Percentiles rank a stretch among this genome's conserved stretches.
These are phyloP conservation scores for Colletotrichum tamarilloi DNA, from an alignment of 2,329 filamentous ascomycete species.

Conservation along the genomic window DNA sequence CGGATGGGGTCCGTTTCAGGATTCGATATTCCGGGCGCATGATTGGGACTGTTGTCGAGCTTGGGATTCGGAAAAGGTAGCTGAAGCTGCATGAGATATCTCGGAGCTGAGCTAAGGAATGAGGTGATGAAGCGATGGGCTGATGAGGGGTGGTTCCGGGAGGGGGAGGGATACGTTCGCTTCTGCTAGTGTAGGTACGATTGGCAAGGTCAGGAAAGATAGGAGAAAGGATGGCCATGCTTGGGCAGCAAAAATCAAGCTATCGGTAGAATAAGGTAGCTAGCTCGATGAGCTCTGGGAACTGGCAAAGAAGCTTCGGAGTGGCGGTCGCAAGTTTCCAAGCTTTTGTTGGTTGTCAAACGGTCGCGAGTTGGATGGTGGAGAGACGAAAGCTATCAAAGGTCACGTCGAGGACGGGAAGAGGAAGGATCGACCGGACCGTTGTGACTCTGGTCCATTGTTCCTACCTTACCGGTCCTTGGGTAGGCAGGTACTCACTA, in stretches of 20 bases:
- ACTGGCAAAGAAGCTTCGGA: background rate
- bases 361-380: background rate
- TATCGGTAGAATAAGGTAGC: background rate
- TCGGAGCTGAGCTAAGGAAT: conserved; percentile 15
- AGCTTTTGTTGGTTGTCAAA: background rate
- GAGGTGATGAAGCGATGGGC: background rate
- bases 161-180: background rate
- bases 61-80: background rate
- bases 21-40: background rate
- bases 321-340: background rate
- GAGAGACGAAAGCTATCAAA: background rate
- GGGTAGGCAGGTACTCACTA: no score
- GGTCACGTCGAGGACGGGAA: background rate
- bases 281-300: background rate
- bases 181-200: background rate
- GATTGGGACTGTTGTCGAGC: background rate
- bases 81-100: background rate
- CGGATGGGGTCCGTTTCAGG: conserved; percentile 28
- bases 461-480: background rate
- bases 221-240: background rate
- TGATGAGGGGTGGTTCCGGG: background rate
- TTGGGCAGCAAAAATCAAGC: background rate
- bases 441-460: conserved; percentile 9
- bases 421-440: conserved; percentile 10
- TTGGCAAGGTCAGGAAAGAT: background rate